phyloP scores from a whole-genome alignment of 2,329 filamentous ascomycete species.

The Gliomastix tumulicola region DNA sequence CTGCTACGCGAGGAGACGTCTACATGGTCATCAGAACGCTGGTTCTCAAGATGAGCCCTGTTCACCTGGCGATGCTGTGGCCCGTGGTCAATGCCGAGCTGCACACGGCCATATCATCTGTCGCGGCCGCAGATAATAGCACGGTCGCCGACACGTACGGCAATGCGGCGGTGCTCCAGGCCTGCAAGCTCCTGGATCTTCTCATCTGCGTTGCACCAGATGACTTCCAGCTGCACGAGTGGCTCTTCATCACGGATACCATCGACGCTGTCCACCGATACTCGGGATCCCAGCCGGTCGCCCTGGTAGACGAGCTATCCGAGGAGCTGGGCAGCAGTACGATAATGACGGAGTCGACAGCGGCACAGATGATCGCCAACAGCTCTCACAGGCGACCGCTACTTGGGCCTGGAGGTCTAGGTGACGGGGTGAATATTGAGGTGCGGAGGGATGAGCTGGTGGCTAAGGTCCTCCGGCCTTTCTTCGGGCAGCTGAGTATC shows the following conservation, averaged over 20 bases:
- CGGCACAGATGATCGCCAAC: constrained; percentile 19
- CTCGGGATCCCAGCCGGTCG: constrained; percentile 58
- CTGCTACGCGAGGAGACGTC: constrained; percentile 78
- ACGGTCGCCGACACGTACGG: constrained; percentile 64
- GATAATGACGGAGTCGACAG: too few relatives aligned
- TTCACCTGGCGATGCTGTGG: constrained; percentile 82
- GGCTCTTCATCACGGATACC: constrained; percentile 95
- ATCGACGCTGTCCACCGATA: constrained; percentile 91
- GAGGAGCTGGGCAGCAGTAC: constrained; percentile 64
- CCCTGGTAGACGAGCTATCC: constrained; percentile 77
- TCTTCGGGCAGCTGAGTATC: constrained; percentile 88
- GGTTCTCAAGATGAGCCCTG: constrained; percentile 67
- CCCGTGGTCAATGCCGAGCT: constrained; percentile 83
- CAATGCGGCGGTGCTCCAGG: constrained; percentile 73
- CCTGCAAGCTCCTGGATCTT: constrained; percentile 86
- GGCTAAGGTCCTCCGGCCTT: constrained; percentile 73
- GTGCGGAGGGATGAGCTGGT: constrained; percentile 64
- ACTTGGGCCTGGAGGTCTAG: constrained; percentile 44
- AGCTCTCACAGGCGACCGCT: constrained; percentile 37
- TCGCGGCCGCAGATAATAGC: constrained; percentile 57
- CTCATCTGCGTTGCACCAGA: constrained; percentile 84
- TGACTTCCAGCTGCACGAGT: constrained; percentile 97
- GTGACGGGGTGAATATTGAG: constrained; percentile 49
- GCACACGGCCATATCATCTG: constrained; percentile 69
- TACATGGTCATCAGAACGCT: constrained; percentile 83